Percentiles rank a stretch among this genome's conserved stretches.
phyloP scores from a whole-genome alignment of 2,329 filamentous ascomycete genomes.

The Trichoderma lentiforme region DNA sequence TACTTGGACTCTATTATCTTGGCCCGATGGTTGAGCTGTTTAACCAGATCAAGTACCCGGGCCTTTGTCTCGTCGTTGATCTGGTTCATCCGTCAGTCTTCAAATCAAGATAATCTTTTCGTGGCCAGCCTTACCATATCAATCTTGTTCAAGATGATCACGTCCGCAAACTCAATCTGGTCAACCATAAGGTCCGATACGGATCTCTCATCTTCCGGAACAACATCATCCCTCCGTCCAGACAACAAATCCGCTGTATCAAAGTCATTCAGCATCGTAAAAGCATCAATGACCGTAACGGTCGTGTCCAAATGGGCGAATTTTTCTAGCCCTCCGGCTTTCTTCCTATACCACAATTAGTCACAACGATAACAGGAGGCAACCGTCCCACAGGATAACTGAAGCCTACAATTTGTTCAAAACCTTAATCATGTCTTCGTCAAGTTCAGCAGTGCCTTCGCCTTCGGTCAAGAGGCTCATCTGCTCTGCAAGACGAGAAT shows the following conservation, averaged over 20 bases:
- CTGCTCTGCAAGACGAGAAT: slow-evolving; percentile 50
- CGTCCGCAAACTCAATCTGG: slow-evolving; percentile 74
- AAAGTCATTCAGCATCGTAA: slow-evolving; percentile 70
- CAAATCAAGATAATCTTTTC: not conserved
- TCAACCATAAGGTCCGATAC: slow-evolving; percentile 75
- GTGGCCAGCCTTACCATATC: slow-evolving; percentile 50
- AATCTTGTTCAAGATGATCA: slow-evolving; percentile 68
- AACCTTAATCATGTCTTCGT: slow-evolving; percentile 34
- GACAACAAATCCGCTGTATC: slow-evolving; percentile 66
- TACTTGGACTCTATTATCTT: slow-evolving; percentile 61
- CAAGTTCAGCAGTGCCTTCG: slow-evolving; percentile 31
- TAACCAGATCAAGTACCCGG: slow-evolving; percentile 52
- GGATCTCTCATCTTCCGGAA: slow-evolving; percentile 66
- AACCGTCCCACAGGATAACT: too few species aligned
- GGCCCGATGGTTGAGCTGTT: slow-evolving; percentile 62
- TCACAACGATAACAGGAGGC: not conserved
- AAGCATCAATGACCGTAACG: slow-evolving; percentile 70
- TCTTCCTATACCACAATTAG: slow-evolving; percentile 32
- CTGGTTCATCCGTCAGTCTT: slow-evolving; percentile 22
- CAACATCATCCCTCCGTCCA: slow-evolving; percentile 58
- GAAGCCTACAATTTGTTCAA: slow-evolving; percentile 36
- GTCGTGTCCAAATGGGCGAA: slow-evolving; percentile 67
- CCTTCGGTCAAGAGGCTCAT: slow-evolving; percentile 37
- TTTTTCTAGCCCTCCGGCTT: slow-evolving; percentile 61
- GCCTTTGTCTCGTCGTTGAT: slow-evolving; percentile 39